Conservation (phyloP, 2,329 filamentous ascomycete genomes). For the Fusarium fujikuroi region DNA sequence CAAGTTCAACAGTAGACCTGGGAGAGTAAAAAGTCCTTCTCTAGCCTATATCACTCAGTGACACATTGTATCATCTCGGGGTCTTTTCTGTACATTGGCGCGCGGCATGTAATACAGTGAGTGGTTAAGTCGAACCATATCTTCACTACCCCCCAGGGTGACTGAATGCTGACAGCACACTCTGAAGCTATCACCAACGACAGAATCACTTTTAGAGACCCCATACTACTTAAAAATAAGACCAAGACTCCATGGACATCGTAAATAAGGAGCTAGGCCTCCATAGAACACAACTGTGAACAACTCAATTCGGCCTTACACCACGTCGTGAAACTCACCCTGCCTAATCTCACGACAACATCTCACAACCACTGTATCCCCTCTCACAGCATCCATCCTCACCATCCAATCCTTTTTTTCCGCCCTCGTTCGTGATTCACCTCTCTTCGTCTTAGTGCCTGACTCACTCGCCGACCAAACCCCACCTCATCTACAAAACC, state of each 20-base stretch:
- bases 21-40: not conserved
- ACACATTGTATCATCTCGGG: not conserved
- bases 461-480: slow-evolving; percentile 30
- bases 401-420: not conserved
- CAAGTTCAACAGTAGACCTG: no score
- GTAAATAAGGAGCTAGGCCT: not conserved
- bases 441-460: slow-evolving; percentile 4
- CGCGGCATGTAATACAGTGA: not conserved
- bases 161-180: not conserved
- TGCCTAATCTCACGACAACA: slow-evolving; percentile 20
- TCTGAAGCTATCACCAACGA: not conserved
- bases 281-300: not conserved
- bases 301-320: not conserved
- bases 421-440: not conserved
- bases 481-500: slow-evolving; percentile 34
- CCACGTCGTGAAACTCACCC: slow-evolving; percentile 10
- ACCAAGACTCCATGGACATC: no score
- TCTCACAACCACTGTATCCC: slow-evolving; percentile 7
- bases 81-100: not conserved
- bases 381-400: slow-evolving; percentile 14
- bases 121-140: not conserved
- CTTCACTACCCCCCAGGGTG: not conserved
- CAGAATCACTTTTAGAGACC: not conserved
- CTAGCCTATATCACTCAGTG: not conserved
- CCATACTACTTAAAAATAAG: not conserved